Evolutionary conservation across 83 land plant genomes (phyloP).

Genomic region (Picea abies): DNA sequence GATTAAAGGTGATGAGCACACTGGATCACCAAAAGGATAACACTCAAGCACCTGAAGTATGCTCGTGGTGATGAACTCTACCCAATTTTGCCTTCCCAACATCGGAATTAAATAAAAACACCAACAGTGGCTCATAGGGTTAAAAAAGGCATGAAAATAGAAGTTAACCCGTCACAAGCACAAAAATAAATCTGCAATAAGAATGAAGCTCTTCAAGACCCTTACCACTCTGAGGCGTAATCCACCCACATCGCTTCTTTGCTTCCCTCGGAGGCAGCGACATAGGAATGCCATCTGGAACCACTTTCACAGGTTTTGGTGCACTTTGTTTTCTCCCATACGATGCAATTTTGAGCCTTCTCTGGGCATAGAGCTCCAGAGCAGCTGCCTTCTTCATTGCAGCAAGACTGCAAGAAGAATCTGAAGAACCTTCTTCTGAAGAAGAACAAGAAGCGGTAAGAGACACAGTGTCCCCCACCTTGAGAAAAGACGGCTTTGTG

Average conservation of each 20-base stretch:
- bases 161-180: too few species aligned
- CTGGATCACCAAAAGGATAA: neutral
- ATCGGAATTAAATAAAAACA: too few species aligned
- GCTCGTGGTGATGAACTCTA: neutral
- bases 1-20: neutral
- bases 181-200: too few species aligned
- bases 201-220: neutral
- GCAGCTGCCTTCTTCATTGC: constrained; percentile 4
- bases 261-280: neutral
- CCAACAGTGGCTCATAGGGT: too few species aligned
- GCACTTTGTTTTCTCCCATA: constrained; percentile 11
- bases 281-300: constrained; percentile 16
- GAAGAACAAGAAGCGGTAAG: constrained; percentile 12
- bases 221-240: constrained; percentile 24
- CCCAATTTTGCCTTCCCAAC: neutral
- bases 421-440: constrained; percentile 13
- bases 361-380: neutral
- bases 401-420: constrained; percentile 17
- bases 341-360: too few species aligned
- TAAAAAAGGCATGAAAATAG: too few species aligned
- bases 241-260: constrained; percentile 27
- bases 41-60: neutral
- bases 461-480: constrained; percentile 3
- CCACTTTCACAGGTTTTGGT: constrained; percentile 17
- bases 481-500: neutral